These are phyloP conservation scores for Euphorbia corollata DNA, from an alignment of 441 rosid genomes.

Conservation along the genomic window DNA sequence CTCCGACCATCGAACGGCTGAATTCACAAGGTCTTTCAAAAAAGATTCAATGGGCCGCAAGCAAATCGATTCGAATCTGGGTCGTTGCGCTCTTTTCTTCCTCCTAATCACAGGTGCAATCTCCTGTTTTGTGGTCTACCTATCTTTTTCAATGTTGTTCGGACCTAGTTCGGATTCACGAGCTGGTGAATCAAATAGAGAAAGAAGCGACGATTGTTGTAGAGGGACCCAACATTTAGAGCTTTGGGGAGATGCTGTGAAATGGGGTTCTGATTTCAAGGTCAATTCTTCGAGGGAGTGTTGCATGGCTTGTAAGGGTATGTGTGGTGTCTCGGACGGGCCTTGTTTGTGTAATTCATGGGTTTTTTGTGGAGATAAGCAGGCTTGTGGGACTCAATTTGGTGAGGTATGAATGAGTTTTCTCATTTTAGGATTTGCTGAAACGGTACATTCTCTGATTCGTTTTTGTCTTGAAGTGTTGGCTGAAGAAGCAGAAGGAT, in stretches of 20 bases:
- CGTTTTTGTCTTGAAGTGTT: slow-evolving; percentile 32
- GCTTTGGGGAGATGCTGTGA: slow-evolving; percentile 83
- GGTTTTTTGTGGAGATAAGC: slow-evolving; percentile 64
- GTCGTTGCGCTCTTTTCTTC: slow-evolving; percentile 42
- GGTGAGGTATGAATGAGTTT: slow-evolving; percentile 49
- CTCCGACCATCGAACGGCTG: background rate
- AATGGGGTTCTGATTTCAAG: slow-evolving; percentile 80
- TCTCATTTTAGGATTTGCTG: background rate
- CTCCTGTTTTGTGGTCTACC: slow-evolving; percentile 51
- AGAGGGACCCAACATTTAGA: slow-evolving; percentile 63
- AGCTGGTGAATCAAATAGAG: slow-evolving; percentile 16
- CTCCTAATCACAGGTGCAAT: slow-evolving; percentile 45
- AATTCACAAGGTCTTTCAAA: background rate
- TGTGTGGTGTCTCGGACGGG: slow-evolving; percentile 57
- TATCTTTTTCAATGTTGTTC: slow-evolving; percentile 34
- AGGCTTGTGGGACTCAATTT: slow-evolving; percentile 57
- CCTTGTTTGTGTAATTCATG: slow-evolving; percentile 79
- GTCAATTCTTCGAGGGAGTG: slow-evolving; percentile 53
- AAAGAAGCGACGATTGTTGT: slow-evolving; percentile 38
- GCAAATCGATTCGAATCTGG: slow-evolving; percentile 42
- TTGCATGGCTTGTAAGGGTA: slow-evolving; percentile 69
- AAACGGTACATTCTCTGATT: too few species aligned
- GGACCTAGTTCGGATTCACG: slow-evolving; percentile 13
- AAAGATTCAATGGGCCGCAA: slow-evolving; percentile 42
- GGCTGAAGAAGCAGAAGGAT: slow-evolving; percentile 39